phyloP scores from a whole-genome alignment of 1,139 yeast species.

The Zygotorulaspora mrakii region DNA sequence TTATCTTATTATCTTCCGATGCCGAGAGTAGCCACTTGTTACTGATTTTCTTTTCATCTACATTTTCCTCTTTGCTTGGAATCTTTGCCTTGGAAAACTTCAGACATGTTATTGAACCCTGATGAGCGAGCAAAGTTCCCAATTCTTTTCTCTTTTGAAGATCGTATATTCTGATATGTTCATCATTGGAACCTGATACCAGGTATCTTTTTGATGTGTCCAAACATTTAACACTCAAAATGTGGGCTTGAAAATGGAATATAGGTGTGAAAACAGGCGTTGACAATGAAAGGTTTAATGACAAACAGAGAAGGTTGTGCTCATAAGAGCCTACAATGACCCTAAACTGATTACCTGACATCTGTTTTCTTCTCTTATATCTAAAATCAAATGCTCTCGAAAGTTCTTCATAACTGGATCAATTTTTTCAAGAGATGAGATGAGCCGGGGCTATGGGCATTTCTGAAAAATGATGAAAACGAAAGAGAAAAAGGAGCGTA shows the following conservation, averaged over 20 bases:
- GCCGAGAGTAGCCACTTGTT: slow-evolving; percentile 91
- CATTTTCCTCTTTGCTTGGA: slow-evolving; percentile 26
- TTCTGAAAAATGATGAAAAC: not conserved
- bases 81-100: slow-evolving; percentile 56
- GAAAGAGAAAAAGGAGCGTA: no score
- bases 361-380: slow-evolving; percentile 8
- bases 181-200: slow-evolving; percentile 95
- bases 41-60: slow-evolving; percentile 25
- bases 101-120: slow-evolving; percentile 78
- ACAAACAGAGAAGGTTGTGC: slow-evolving; percentile 82
- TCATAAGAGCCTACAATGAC: slow-evolving; percentile 93
- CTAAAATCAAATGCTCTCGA: no score
- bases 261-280: slow-evolving; percentile 81
- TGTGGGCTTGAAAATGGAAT: slow-evolving; percentile 93
- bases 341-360: slow-evolving; percentile 50
- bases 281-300: slow-evolving; percentile 50
- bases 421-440: not conserved
- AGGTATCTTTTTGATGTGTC: slow-evolving; percentile 81
- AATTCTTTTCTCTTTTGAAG: slow-evolving; percentile 89
- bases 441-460: not conserved
- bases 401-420: no score
- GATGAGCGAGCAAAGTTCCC: slow-evolving; percentile 86
- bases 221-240: slow-evolving; percentile 78
- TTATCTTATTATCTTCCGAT: slow-evolving; percentile 84
- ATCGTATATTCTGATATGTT: slow-evolving; percentile 91